Evolutionary conservation across 441 rosid genomes (phyloP).

Genomic region (Pelargonium australe): DNA sequence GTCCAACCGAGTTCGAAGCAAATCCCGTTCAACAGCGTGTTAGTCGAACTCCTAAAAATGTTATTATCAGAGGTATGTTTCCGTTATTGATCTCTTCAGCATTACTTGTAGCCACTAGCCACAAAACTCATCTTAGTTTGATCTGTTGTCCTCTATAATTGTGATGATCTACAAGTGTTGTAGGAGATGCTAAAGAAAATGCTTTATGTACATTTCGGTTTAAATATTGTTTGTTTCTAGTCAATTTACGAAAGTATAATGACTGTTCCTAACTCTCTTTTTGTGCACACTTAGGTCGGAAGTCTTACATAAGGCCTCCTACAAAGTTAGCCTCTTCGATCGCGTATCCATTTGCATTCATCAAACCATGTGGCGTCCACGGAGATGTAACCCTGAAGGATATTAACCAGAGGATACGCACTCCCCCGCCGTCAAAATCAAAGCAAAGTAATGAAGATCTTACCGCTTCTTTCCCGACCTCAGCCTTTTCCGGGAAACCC

Average conservation of each 20-base stretch:
- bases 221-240: no score
- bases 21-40: constrained; percentile 41
- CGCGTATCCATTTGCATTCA: constrained; percentile 81
- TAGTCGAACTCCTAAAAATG: constrained; percentile 47
- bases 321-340: constrained; percentile 66
- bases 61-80: constrained; percentile 63
- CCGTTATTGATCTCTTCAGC: background rate
- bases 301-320: constrained; percentile 51
- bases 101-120: no score
- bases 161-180: background rate
- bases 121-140: no score
- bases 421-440: constrained; percentile 55
- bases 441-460: constrained; percentile 48
- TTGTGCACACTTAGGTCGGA: constrained; percentile 43
- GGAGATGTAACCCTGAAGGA: constrained; percentile 91
- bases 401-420: constrained; percentile 70
- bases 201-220: no score
- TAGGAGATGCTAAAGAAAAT: background rate
- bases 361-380: constrained; percentile 81
- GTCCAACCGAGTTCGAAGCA: constrained; percentile 37
- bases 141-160: no score
- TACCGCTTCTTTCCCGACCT: constrained; percentile 45
- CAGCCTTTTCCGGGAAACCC: constrained; percentile 97
- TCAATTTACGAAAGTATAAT: background rate
- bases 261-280: background rate